Evolutionary conservation across 2,329 filamentous ascomycete species (phyloP), one percentile per base, ranked within the genome.

Genomic region (Aspergillus fumigatus): DNA sequence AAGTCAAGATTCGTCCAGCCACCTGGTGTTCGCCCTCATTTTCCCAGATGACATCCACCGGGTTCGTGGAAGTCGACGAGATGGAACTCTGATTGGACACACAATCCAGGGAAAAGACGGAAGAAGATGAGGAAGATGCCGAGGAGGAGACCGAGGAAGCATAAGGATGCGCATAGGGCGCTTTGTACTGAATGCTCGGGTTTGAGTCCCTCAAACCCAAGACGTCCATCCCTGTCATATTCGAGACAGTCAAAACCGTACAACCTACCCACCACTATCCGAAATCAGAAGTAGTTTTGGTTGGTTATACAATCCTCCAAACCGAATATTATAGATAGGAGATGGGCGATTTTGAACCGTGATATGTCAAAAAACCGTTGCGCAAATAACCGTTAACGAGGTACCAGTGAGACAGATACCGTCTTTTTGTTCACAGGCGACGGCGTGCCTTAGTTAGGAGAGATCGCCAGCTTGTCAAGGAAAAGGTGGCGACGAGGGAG

Each of bases 101-200:
- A 43, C 74, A 73, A 68, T 84, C 83, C 68, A 88, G 81, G 63
- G 90, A 94, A 81, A 90, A 94, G 66, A 91, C 81, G 35, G 90
- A 94, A 55, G 86, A 84, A 56, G 87, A 84, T 21, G 89, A 92
- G 55, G 88, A 88, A 29, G 89, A 91, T 57, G 88, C 85, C 65
- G 88, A 89, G 55, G 88, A 88, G 69, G 87, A 84, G 79, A 91
- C 77, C 45, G 88, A 87, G 58, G 85, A 83, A 71, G 83, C 84
- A 75, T 90, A 92, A 62, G 86, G 83, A 68, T 80, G 75, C 68
- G 70, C 68, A 64, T 70, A 67, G 54, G 68, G 66, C 60, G 67
- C 73, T 73, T 68, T 67, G 54, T 70, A 66, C 62, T 68, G 66
- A 60, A 65, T 60, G 58, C 69, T 63, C 61, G 71, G 70, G 70